phyloP scores from a whole-genome alignment of 768 basidiomycete species.

The Suillus sp. region DNA sequence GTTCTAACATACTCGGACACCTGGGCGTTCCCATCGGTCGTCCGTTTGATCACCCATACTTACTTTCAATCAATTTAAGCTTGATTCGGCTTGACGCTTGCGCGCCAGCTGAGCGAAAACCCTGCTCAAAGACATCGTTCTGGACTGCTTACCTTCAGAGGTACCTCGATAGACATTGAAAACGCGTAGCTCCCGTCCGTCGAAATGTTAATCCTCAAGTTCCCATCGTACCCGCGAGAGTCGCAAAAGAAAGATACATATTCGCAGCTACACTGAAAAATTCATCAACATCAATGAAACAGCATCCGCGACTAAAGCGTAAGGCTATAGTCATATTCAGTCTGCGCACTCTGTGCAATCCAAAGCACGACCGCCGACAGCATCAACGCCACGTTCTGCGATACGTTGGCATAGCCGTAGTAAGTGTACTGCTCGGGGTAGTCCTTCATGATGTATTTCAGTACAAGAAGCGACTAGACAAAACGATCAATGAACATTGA shows the following conservation, averaged over 20 bases:
- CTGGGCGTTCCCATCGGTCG: neutral
- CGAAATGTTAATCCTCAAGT: too few relatives aligned
- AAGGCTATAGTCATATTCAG: conserved; percentile 93
- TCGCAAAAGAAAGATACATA: conserved; percentile 1
- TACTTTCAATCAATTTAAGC: neutral
- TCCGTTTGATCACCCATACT: neutral
- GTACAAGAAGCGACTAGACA: conserved; percentile 75
- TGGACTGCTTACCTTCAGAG: neutral
- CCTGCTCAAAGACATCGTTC: neutral
- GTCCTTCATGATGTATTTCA: conserved; percentile 83
- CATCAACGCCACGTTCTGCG: conserved; percentile 86
- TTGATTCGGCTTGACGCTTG: neutral
- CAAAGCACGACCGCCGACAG: conserved; percentile 86
- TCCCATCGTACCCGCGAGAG: neutral
- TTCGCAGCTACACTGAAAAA: neutral
- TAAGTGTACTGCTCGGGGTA: conserved; percentile 80
- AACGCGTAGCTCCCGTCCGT: too few relatives aligned
- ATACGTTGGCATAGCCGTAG: conserved; percentile 95
- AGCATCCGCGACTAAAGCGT: conserved; percentile 47
- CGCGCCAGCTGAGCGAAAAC: neutral
- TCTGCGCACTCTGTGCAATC: conserved; percentile 83
- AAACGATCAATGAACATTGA: too few relatives aligned
- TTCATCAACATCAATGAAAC: neutral
- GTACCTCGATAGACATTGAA: too few relatives aligned
- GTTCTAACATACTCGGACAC: neutral